These are phyloP conservation scores for Phytophthora meadii DNA, from an alignment of 352 stramenopile genomes.

Conservation along the genomic window DNA sequence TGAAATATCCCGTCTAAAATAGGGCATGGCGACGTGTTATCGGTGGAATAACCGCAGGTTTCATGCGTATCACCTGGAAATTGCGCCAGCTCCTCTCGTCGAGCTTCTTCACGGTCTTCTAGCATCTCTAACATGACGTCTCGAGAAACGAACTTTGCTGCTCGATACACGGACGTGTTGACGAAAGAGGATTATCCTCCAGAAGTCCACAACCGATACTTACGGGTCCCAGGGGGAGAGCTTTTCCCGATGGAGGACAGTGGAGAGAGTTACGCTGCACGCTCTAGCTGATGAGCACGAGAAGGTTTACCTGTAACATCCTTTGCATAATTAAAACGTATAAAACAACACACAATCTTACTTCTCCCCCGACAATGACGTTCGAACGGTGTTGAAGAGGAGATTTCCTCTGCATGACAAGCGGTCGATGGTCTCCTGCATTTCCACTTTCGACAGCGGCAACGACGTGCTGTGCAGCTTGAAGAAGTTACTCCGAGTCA, in stretches of 20 bases:
- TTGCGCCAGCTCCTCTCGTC: too few relatives aligned
- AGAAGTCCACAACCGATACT: slow-evolving; percentile 42
- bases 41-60: too few relatives aligned
- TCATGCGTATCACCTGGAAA: too few relatives aligned
- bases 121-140: slow-evolving; percentile 5
- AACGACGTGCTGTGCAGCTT: slow-evolving; percentile 39
- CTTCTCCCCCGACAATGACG: slow-evolving; percentile 1
- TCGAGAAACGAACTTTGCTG: slow-evolving; percentile 36
- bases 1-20: too few relatives aligned
- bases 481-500: slow-evolving; percentile 45
- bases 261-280: slow-evolving; percentile 48
- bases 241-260: slow-evolving; percentile 42
- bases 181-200: slow-evolving; percentile 47
- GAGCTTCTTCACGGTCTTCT: too few relatives aligned
- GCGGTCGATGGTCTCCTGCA: slow-evolving; percentile 37
- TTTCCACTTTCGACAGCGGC: slow-evolving; percentile 30
- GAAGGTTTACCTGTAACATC: slow-evolving; percentile 22
- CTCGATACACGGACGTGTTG: slow-evolving; percentile 39
- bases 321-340: background rate
- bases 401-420: slow-evolving; percentile 33
- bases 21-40: too few relatives aligned
- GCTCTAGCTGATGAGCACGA: slow-evolving; percentile 26
- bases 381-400: slow-evolving; percentile 30
- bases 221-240: slow-evolving; percentile 33
- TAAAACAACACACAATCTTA: background rate